A percentile compares a stretch with the other conserved stretches of the same genome.
Evolutionary conservation across 148 eudicot genomes (phyloP).

Genomic region (Limonium bicolor): DNA sequence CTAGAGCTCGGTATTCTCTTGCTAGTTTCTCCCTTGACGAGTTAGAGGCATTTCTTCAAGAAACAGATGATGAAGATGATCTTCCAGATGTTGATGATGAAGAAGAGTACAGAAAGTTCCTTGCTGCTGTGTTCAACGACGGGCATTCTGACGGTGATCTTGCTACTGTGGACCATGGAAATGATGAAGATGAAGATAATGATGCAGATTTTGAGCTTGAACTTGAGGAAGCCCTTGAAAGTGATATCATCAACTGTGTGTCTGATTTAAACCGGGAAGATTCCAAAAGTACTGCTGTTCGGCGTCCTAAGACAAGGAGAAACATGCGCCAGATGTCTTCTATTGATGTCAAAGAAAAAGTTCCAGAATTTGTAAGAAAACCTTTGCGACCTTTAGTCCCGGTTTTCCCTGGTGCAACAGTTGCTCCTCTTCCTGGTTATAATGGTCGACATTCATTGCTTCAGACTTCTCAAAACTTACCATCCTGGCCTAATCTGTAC

Average conservation of each 20-base stretch:
- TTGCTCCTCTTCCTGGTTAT: slow-evolving; percentile 20
- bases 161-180: slow-evolving; percentile 29
- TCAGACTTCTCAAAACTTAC: slow-evolving; percentile 12
- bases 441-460: slow-evolving; percentile 12
- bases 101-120: slow-evolving; percentile 91
- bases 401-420: slow-evolving; percentile 33
- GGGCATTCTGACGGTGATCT: slow-evolving; percentile 34
- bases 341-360: slow-evolving; percentile 17
- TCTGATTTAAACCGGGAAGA: slow-evolving; percentile 12
- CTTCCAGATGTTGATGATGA: slow-evolving; percentile 86
- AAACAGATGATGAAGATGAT: slow-evolving; percentile 88
- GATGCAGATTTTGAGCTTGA: slow-evolving; percentile 97
- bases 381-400: slow-evolving; percentile 56
- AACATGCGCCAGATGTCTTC: slow-evolving; percentile 36
- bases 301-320: slow-evolving; percentile 73
- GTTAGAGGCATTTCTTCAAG: slow-evolving; percentile 93
- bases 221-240: slow-evolving; percentile 92
- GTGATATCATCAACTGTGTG: slow-evolving; percentile 61
- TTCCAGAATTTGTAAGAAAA: slow-evolving; percentile 21
- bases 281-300: slow-evolving; percentile 24
- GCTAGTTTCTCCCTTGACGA: slow-evolving; percentile 91
- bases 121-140: slow-evolving; percentile 75
- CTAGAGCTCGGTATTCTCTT: slow-evolving; percentile 96
- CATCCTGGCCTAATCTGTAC: slow-evolving; percentile 20
- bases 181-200: slow-evolving; percentile 89